Base-by-base conservation (phyloP, 1,139 yeast species). In the Hansenula lynferdii region DNA sequence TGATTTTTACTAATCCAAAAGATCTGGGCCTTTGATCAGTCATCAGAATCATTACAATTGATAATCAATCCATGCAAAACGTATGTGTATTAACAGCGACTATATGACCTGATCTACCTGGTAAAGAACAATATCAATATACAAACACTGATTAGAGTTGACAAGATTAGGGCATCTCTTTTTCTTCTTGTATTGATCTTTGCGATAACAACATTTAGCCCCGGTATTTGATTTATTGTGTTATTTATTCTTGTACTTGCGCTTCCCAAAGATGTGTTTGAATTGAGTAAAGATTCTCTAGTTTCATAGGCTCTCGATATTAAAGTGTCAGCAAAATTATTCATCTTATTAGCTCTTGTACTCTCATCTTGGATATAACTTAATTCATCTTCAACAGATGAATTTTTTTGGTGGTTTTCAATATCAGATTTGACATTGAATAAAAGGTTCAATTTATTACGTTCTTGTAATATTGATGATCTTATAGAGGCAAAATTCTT, bases 151-250 rank as follows among this genome's bases (percentile, higher is more conserved):
- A 89, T 82, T 36, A 92, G 72, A 6, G 72, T 51, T 5, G 96
- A 94, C 57, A 92, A 64, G n/a, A 92, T 85, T 32, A 92, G 59
- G 16, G 95, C 82, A 58, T 92, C 96, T 46, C 97, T 76, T 64
- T 82, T 85, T 61, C 92, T 81, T 53, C 97, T 72, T 3, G 96
- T 83, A 58, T 89, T 89, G 49, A 92, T 90, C 58, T 82, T 84
- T 15, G 82, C 69, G 30, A 92, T 77, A 42, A 94, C 61, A 12
- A 78, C 77, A 56, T 83, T 85, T 34, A 92, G 65, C 1, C 97
- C 97, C 0, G 98, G 98, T 31, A 92, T 74, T 35, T 73, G 60
- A 50, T 75, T 78, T 34, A 89, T 64, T 0, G 85, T 70, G 31
- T 73, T 73, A 45, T 79, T 67, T 45, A 90, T 67, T 42, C 77